phyloP scores from a whole-genome alignment of 2,329 filamentous ascomycete species.

The Incumbomyces lentus region DNA sequence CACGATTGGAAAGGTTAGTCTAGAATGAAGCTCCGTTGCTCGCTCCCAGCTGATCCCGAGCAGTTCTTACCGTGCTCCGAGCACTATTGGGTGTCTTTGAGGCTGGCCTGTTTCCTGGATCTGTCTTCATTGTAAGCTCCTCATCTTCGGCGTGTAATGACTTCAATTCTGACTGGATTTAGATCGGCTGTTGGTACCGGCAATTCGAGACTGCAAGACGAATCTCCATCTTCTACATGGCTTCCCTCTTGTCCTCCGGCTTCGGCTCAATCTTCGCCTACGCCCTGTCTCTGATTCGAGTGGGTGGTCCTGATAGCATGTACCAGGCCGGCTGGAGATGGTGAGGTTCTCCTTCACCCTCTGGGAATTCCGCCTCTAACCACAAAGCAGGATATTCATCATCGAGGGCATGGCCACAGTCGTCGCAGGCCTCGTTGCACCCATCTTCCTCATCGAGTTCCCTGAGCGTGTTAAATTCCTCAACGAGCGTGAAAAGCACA shows the following conservation, averaged over 20 bases:
- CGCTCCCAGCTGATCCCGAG: not conserved
- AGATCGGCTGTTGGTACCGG: slow-evolving; percentile 10
- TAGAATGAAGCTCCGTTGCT: not conserved
- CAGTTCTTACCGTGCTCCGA: slow-evolving; percentile 16
- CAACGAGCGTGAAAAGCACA: slow-evolving; percentile 14
- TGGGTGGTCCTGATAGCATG: slow-evolving; percentile 6
- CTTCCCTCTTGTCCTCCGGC: slow-evolving; percentile 37
- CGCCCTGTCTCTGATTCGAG: slow-evolving; percentile 27
- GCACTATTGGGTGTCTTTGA: slow-evolving; percentile 53
- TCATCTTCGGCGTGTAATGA: not conserved
- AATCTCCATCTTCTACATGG: slow-evolving; percentile 39
- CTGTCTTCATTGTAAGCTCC: not conserved
- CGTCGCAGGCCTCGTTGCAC: slow-evolving; percentile 17
- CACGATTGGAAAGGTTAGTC: slow-evolving; percentile 21
- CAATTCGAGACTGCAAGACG: slow-evolving; percentile 27
- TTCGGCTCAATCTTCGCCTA: slow-evolving; percentile 36
- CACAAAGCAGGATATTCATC: slow-evolving; percentile 14
- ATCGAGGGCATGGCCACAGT: slow-evolving; percentile 19
- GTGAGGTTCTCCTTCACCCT: not conserved
- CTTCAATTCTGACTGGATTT: not conserved
- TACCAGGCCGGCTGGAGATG: slow-evolving; percentile 4
- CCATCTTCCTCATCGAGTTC: slow-evolving; percentile 30
- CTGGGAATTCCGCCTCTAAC: not conserved
- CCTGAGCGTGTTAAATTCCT: slow-evolving; percentile 26
- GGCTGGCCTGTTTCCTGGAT: slow-evolving; percentile 54